phyloP scores from a whole-genome alignment of 495 filamentous ascomycete genomes.

The Amniculicola lignicola region DNA sequence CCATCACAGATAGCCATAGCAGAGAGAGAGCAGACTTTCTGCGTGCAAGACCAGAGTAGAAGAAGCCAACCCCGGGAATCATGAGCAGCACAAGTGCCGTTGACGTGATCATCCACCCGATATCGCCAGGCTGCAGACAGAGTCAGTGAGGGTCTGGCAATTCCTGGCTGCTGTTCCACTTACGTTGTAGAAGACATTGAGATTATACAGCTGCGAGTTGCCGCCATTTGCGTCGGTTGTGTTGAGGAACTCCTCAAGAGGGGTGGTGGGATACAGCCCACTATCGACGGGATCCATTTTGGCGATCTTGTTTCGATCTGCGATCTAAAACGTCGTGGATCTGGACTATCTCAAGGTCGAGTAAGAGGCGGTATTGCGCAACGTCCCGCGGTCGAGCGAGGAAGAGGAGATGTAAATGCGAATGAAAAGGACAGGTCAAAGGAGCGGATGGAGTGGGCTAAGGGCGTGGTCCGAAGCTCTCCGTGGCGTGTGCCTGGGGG shows the following conservation, averaged over 20 bases:
- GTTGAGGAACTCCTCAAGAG: conserved; percentile 49
- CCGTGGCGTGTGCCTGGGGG: conserved; percentile 20
- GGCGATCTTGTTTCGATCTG: conserved; percentile 17
- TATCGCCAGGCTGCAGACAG: conserved; percentile 69
- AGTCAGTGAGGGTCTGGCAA: no score
- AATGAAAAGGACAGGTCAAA: conserved; percentile 4
- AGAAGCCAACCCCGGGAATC: conserved; percentile 98
- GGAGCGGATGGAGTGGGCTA: conserved; percentile 29
- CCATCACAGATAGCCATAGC: conserved; percentile 96
- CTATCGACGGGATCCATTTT: conserved; percentile 8
- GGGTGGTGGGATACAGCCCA: conserved; percentile 18
- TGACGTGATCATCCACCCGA: conserved; percentile 84
- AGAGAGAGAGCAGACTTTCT: conserved; percentile 92
- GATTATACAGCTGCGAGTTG: conserved; percentile 65
- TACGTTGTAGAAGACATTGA: conserved; percentile 71
- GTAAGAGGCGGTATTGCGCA: background rate
- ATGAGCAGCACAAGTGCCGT: conserved; percentile 92
- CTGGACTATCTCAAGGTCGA: background rate
- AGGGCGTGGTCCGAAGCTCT: conserved; percentile 8
- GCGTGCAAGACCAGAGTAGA: conserved; percentile 97
- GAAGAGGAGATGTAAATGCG: background rate
- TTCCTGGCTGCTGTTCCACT: no score
- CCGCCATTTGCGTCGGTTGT: conserved; percentile 64
- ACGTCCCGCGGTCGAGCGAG: background rate
- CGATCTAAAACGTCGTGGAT: background rate